Evolutionary conservation across 495 filamentous ascomycete species (phyloP).

Genomic region (Neurospora sp.): DNA sequence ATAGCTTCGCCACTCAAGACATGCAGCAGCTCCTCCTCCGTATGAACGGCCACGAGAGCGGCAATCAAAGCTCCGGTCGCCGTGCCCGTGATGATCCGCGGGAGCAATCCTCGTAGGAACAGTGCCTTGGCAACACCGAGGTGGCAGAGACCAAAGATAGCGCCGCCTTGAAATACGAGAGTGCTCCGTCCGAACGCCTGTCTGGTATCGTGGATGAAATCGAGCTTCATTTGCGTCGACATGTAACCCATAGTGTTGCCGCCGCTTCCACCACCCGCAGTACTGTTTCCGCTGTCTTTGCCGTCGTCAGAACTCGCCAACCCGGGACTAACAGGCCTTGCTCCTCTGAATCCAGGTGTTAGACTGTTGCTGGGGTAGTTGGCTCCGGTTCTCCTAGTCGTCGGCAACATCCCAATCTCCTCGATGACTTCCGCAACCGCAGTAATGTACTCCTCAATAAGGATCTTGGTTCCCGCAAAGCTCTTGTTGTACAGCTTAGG

Average conservation of each 20-base stretch:
- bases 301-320: constrained; percentile 5
- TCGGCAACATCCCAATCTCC: constrained; percentile 65
- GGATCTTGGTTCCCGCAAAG: constrained; percentile 79
- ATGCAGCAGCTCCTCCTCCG: constrained; percentile 70
- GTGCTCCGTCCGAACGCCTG: constrained; percentile 85
- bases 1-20: constrained; percentile 73
- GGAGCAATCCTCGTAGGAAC: constrained; percentile 72
- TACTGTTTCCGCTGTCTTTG: not conserved
- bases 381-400: constrained; percentile 19
- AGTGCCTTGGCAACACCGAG: constrained; percentile 85
- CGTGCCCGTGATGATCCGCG: constrained; percentile 84
- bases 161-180: constrained; percentile 80
- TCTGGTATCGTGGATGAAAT: constrained; percentile 80
- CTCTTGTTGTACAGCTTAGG: constrained; percentile 77
- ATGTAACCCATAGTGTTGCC: constrained; percentile 24
- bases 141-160: constrained; percentile 88
- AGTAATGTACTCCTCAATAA: constrained; percentile 87
- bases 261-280: not conserved
- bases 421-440: constrained; percentile 71
- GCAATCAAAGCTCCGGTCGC: constrained; percentile 87
- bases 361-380: not conserved
- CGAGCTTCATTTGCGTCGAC: constrained; percentile 75
- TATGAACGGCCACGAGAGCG: constrained; percentile 79
- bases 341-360: not conserved
- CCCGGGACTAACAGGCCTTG: not conserved